Evolutionary conservation across 148 eudicot genomes (phyloP), one percentile per base, ranked within the genome.

Genomic region (Cornus controversa): DNA sequence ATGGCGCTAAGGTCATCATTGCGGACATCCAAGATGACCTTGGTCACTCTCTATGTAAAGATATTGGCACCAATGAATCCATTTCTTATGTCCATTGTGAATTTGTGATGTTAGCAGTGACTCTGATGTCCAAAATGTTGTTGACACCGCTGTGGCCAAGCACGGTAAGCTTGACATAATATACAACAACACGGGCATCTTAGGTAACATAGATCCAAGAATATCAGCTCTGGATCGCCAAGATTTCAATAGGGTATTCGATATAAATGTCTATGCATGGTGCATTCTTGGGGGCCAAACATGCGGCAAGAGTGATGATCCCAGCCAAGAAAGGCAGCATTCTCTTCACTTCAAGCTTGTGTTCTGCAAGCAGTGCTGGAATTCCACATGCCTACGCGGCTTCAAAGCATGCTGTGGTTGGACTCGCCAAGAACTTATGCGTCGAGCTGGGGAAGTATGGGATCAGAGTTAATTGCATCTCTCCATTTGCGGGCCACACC

Each of bases 381-480:
- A 7, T 9, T 1, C 25, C 57, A 2, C 80, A 73, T 23, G 53
- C 77, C 26, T 72, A 72, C 23, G 10, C 22, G 1, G 47, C 58
- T 1, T 26, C 81, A 0, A 79, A 79, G 64, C 67, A 73, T 11
- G 81, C 77, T 1, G 67, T 79, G 22, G 72, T 79, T 2, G 81
- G 81, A 10, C 67, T 79, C 0, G 10, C 78, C 8, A 79, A 67
- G 78, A 74, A 73, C 72, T 57, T 79, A 27, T 57, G 72, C 69
- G 76, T 80, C 3, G 89, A 89, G 64, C 22, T 89, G 11, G 91
- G 91, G 27, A 9, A 77, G 63, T 25, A 82, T 68, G 89, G 88
- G 20, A 81, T 86, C 10, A 68, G 89, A 42, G 89, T 86, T 0
- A 89, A 89, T 28, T 82, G 82, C 47, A 66, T 89, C 0, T 86